These are phyloP conservation scores for Neurospora crassa DNA, from an alignment of 2,329 filamentous ascomycete species.

Conservation along the genomic window DNA sequence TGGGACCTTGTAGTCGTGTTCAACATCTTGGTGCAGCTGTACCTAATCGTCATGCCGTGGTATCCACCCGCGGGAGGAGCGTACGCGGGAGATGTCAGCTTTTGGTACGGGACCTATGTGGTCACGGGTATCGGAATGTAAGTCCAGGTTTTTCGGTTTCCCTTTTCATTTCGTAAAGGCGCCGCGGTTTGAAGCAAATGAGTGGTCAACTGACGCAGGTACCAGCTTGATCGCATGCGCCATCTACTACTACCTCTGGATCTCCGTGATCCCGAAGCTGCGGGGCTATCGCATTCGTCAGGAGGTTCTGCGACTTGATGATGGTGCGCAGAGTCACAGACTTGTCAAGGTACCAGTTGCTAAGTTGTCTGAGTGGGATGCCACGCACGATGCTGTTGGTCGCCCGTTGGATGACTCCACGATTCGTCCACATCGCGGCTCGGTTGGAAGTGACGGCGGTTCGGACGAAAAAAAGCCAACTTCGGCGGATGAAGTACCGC, in stretches of 20 bases:
- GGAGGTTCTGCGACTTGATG: slow-evolving; percentile 32
- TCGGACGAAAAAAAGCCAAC: not conserved
- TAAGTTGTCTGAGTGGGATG: slow-evolving; percentile 36
- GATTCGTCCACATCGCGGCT: not conserved
- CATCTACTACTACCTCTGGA: slow-evolving; percentile 40
- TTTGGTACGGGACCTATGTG: slow-evolving; percentile 65
- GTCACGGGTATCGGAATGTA: slow-evolving; percentile 55
- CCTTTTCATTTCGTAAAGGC: not conserved
- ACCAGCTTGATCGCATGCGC: slow-evolving; percentile 29
- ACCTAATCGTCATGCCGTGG: slow-evolving; percentile 61
- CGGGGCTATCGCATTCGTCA: slow-evolving; percentile 37
- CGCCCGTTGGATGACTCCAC: slow-evolving; percentile 5
- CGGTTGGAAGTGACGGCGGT: not conserved
- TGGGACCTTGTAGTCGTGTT: slow-evolving; percentile 52
- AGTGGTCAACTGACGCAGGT: not conserved
- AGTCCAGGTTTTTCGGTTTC: slow-evolving; percentile 24
- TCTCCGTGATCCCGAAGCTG: slow-evolving; percentile 32
- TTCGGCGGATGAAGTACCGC: not conserved
- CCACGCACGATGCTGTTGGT: slow-evolving; percentile 20
- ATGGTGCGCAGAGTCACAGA: slow-evolving; percentile 35
- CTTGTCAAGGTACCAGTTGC: slow-evolving; percentile 35
- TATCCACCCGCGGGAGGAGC: slow-evolving; percentile 53
- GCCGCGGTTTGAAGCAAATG: not conserved
- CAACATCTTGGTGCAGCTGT: slow-evolving; percentile 49
- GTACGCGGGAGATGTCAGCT: slow-evolving; percentile 55